Evolutionary conservation across 345 rosid species (phyloP), one percentile per base, ranked within the genome.

Genomic region (Corchorus capsularis): DNA sequence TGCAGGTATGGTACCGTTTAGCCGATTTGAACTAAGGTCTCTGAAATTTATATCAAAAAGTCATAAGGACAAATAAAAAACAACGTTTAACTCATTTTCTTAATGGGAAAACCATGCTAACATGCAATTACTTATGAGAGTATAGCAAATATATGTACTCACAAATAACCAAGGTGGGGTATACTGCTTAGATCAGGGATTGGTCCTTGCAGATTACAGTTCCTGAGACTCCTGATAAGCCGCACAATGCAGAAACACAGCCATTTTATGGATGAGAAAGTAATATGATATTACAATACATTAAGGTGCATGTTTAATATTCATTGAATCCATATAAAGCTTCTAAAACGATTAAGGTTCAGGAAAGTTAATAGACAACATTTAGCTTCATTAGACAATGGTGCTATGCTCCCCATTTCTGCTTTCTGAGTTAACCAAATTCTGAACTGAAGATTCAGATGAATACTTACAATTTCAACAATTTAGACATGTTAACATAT

Each of bases 131-230:
- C 19, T 19, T 16, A 63, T 19, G 37, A 63, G 62, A 39, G 22
- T 75, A 49, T 49, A 75, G 13, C 32, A 15, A 55, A 60, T 66
- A 19, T 35, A 56, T 53, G 55, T 74, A 87, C 96, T 88, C 85
- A 93, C 99, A 96, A 79, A 85, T 96, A 96, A 79, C 93, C 90
- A 83, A 96, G 99, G 4, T 79, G 3, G 16, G 87, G 88, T 66
- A 96, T 91, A 35, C 74, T 77, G 82, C 98, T 96, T 76, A 96
- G 82, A 80, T 96, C 96, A 78, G 99, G 99, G 54, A 96, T 83
- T 55, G 87, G 83, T 72, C 99, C 99, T 83, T 82, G 87, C 92
- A 96, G 90, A 79, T 83, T 83, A 75, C 99, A 96, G 81, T 89
- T 96, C 82, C 96, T 87, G 59, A 93, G 87, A 64, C 99, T 96